A percentile compares a stretch with the other conserved stretches of the same genome.
These are phyloP conservation scores for Ambrosia trifida DNA, from an alignment of 129 eudicot species.

Conservation along the genomic window DNA sequence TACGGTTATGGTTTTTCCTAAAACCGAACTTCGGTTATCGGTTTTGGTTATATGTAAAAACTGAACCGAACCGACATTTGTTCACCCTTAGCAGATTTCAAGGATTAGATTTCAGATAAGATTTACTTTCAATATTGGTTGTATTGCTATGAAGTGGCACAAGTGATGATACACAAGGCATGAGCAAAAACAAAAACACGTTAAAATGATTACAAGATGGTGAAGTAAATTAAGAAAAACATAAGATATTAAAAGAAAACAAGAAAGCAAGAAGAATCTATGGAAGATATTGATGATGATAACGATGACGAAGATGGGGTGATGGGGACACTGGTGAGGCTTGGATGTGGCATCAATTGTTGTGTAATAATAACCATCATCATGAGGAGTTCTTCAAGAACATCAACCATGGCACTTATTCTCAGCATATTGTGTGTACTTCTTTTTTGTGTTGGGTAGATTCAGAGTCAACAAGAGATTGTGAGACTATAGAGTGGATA, in stretches of 20 bases:
- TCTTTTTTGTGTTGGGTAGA: conserved; percentile 3
- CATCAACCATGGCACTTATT: conserved; percentile 15
- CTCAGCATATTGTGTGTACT: conserved; percentile 10
- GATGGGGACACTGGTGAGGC: not conserved
- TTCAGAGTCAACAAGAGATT: not conserved
- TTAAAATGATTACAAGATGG: not conserved
- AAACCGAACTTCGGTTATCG: no score
- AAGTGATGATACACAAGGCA: no score
- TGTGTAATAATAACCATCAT: conserved; percentile 17
- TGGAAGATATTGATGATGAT: not conserved
- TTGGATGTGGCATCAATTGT: conserved; percentile 11
- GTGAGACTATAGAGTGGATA: not conserved
- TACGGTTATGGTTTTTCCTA: no score
- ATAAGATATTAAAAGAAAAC: conserved; percentile 13
- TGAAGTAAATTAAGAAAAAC: conserved; percentile 9
- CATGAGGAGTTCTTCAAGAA: conserved; percentile 20
- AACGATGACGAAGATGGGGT: conserved; percentile 3
- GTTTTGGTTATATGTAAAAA: no score
- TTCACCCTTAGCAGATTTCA: no score
- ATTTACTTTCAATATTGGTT: no score
- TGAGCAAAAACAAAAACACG: not conserved
- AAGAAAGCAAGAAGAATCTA: conserved; percentile 22
- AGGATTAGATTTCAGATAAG: no score
- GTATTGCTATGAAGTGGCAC: no score
- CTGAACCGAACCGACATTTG: no score